Percentiles rank a stretch among this genome's conserved stretches.
These are phyloP conservation scores for Ascochyta rabiei DNA, from an alignment of 2,329 filamentous ascomycete genomes.

Conservation along the genomic window DNA sequence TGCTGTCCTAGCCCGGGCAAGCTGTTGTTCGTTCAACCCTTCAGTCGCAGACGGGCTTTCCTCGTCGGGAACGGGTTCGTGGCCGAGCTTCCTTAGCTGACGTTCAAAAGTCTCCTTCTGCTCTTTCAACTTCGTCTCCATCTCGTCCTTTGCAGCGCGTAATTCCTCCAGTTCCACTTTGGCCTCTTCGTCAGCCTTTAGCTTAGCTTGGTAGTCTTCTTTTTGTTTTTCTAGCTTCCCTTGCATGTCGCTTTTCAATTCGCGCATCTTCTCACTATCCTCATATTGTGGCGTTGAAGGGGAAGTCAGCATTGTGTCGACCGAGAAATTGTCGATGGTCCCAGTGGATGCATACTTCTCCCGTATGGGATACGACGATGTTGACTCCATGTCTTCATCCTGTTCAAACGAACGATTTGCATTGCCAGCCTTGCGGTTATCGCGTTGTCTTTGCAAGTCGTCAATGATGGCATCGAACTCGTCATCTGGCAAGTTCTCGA, in stretches of 20 bases:
- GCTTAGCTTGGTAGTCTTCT: conserved; percentile 78
- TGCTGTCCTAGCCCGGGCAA: conserved; percentile 69
- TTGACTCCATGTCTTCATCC: conserved; percentile 88
- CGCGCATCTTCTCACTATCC: conserved; percentile 75
- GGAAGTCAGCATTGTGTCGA: conserved; percentile 93
- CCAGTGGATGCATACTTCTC: conserved; percentile 97
- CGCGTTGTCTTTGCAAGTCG: conserved; percentile 86
- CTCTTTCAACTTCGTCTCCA: conserved; percentile 81
- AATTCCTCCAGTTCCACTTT: conserved; percentile 83
- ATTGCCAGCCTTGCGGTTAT: conserved; percentile 75
- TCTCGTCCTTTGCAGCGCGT: conserved; percentile 79
- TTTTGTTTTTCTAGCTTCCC: conserved; percentile 81
- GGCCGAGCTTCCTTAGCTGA: conserved; percentile 71
- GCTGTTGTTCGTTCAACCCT: conserved; percentile 63
- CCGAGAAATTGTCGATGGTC: conserved; percentile 92
- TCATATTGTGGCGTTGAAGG: conserved; percentile 87
- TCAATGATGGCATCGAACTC: conserved; percentile 93
- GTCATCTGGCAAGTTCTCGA: conserved; percentile 87
- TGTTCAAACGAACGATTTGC: conserved; percentile 59
- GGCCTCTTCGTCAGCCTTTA: conserved; percentile 75
- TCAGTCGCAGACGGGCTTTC: conserved; percentile 56
- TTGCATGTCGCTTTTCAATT: conserved; percentile 83
- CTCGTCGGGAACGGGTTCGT: conserved; percentile 58
- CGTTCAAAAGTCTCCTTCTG: conserved; percentile 86
- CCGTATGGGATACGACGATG: conserved; percentile 82